Evolutionary conservation across 345 rosid genomes (phyloP).

Genomic region (Brassica cretica): DNA sequence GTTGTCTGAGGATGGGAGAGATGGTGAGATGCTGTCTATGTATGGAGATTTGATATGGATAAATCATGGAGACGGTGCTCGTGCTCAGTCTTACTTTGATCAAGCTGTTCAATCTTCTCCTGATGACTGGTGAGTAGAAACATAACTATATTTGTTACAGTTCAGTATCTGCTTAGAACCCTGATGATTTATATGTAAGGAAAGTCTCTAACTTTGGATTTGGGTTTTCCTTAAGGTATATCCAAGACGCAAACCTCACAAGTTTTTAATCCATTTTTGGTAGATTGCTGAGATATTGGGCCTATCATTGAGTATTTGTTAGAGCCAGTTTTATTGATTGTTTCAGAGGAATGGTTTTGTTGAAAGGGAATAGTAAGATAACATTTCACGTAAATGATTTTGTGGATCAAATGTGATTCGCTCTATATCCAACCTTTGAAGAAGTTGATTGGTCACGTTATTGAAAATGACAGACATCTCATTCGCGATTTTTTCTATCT

Average conservation of each 20-base stretch:
- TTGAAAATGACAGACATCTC: slow-evolving; percentile 20
- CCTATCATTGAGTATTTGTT: not conserved
- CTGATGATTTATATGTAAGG: not conserved
- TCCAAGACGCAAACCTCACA: not conserved
- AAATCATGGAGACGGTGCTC: slow-evolving; percentile 45
- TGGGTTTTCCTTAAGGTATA: not conserved
- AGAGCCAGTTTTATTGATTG: not conserved
- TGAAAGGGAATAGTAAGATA: slow-evolving; percentile 10
- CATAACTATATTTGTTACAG: not conserved
- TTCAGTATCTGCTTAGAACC: not conserved
- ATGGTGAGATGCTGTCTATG: slow-evolving; percentile 56
- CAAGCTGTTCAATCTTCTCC: slow-evolving; percentile 70
- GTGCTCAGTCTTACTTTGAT: slow-evolving; percentile 64
- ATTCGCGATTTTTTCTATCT: not conserved
- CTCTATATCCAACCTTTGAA: slow-evolving; percentile 32
- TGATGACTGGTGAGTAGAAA: slow-evolving; percentile 51
- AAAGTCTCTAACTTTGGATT: slow-evolving; percentile 4
- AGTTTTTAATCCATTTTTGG: not conserved
- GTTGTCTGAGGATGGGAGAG: slow-evolving; percentile 52
- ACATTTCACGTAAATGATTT: slow-evolving; percentile 6
- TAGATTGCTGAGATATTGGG: not conserved
- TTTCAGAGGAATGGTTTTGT: not conserved
- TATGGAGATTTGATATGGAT: slow-evolving; percentile 69
- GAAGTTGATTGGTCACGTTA: slow-evolving; percentile 30
- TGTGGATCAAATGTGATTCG: slow-evolving; percentile 29